Conservation (phyloP, 1,284 basidiomycete species). For the Apiotrichum sp. region DNA sequence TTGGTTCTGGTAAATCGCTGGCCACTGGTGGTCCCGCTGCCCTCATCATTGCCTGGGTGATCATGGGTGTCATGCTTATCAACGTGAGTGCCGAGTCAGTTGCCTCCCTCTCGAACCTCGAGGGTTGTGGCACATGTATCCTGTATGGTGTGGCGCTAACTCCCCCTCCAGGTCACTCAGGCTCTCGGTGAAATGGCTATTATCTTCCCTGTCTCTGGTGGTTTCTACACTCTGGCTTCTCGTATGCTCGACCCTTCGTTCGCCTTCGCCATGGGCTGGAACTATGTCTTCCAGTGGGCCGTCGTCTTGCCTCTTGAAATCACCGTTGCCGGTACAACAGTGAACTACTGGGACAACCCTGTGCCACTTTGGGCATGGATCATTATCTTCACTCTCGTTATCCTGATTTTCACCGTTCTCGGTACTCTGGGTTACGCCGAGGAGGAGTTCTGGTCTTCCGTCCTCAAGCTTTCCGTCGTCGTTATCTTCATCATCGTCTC, state of each 20-base stretch:
- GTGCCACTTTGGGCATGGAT: slow-evolving; percentile 45
- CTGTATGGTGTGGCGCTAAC: neutral
- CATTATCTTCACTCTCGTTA: slow-evolving; percentile 39
- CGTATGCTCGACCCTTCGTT: slow-evolving; percentile 39
- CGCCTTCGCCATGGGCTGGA: slow-evolving; percentile 46
- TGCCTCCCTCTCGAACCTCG: no score
- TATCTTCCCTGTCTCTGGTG: slow-evolving; percentile 48
- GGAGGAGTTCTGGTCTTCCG: slow-evolving; percentile 46
- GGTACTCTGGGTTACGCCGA: slow-evolving; percentile 43
- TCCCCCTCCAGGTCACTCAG: slow-evolving; percentile 30
- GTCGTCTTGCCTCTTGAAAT: slow-evolving; percentile 46
- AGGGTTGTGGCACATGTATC: neutral
- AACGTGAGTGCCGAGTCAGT: slow-evolving; percentile 3
- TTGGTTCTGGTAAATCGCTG: slow-evolving; percentile 50
- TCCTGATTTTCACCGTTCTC: slow-evolving; percentile 25
- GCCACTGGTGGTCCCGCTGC: slow-evolving; percentile 50
- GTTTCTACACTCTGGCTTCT: slow-evolving; percentile 48
- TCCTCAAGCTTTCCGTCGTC: slow-evolving; percentile 45
- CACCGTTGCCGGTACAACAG: slow-evolving; percentile 44
- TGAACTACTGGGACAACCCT: slow-evolving; percentile 38
- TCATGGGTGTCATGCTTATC: slow-evolving; percentile 28
- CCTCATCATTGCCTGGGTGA: slow-evolving; percentile 45
- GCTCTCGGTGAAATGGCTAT: slow-evolving; percentile 50
- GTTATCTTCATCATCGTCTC: slow-evolving; percentile 44
- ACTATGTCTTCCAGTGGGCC: slow-evolving; percentile 47